These are phyloP conservation scores for Entonaema liquescens DNA, from an alignment of 495 filamentous ascomycete species.

Conservation along the genomic window DNA sequence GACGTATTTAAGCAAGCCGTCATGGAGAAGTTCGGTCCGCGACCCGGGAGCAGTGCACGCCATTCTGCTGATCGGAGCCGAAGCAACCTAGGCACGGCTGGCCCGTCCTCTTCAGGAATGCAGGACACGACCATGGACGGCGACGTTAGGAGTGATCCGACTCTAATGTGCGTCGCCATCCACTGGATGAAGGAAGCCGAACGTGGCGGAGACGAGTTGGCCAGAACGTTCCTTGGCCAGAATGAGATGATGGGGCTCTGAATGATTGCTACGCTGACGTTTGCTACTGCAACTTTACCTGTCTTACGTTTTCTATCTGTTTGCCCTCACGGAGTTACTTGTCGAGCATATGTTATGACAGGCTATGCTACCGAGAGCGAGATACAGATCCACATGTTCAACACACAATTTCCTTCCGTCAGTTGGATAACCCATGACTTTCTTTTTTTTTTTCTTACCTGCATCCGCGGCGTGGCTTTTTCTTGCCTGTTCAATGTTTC, in stretches of 20 bases:
- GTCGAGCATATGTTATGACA: slow-evolving; percentile 6
- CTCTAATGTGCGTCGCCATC: slow-evolving; percentile 93
- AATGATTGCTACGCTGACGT: slow-evolving; percentile 37
- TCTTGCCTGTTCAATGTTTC: slow-evolving; percentile 31
- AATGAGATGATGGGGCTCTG: slow-evolving; percentile 50
- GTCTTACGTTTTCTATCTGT: slow-evolving; percentile 39
- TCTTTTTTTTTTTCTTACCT: slow-evolving; percentile 18
- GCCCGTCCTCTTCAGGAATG: slow-evolving; percentile 40
- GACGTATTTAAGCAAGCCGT: slow-evolving; percentile 93
- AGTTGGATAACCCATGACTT: slow-evolving; percentile 30
- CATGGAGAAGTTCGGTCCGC: slow-evolving; percentile 73
- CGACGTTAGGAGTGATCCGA: slow-evolving; percentile 78
- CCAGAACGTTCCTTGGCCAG: slow-evolving; percentile 83
- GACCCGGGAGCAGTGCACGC: slow-evolving; percentile 45
- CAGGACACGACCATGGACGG: slow-evolving; percentile 49
- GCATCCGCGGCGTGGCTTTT: slow-evolving; percentile 13
- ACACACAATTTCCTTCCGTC: slow-evolving; percentile 29
- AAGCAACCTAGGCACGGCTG: slow-evolving; percentile 38
- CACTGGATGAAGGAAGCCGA: slow-evolving; percentile 98
- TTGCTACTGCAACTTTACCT: slow-evolving; percentile 22
- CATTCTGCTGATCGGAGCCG: slow-evolving; percentile 39
- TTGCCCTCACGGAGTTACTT: slow-evolving; percentile 28
- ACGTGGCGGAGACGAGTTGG: slow-evolving; percentile 85
- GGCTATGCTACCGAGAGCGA: slow-evolving; percentile 27
- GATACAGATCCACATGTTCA: slow-evolving; percentile 35